Base-by-base conservation (phyloP, 352 stramenopile species). In the Globisporangium heterothallicum region DNA sequence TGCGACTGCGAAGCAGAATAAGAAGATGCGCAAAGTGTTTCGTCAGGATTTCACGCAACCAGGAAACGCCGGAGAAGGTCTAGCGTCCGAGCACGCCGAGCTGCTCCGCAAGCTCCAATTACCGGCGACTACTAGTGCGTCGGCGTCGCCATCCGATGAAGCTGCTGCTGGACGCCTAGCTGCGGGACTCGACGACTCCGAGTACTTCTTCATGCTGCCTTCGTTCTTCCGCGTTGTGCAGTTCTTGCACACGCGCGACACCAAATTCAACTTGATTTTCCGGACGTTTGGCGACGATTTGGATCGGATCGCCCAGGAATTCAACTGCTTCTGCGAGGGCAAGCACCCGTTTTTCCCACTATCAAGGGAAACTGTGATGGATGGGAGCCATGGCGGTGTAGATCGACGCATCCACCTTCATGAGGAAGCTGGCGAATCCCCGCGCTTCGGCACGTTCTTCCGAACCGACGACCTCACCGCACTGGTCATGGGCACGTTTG, bases 311-410 rank as follows among this genome's bases (percentile, higher is more conserved):
- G 78, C 78, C 2, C 58, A 83, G 38, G 81, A 92, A 51, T 89
- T 92, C 56, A 92, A 92, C 40, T 63, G 63, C 34, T 92, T 92
- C 45, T 92, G 81, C 48, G 68, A 84, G 48, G 72, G 76, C 12
- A 44, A 59, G 0, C 81, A 92, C 41, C 81, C 81, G 29, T 81
- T 66, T 29, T 86, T 86, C 48, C 60, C 59, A 5, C 54, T 78
- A 4, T 26, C 36, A 13, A 3, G 6, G 3, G 64, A 61, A 14
- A 16, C 7, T 18, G 6, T 41, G 29, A 86, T 92, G 76, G 72
- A 92, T 44, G 80, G 80, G 45, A 76, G 62, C 12, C 47, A 70
- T 50, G 73, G 66, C 16, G 41, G 53, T 4, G 32, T 79, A 18
- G 80, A 91, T 47, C 73, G 78, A 1, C 63, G 80, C 4, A 68